Evolutionary conservation across 2,329 filamentous ascomycete genomes (phyloP).

Genomic region (Truncatella angustata): DNA sequence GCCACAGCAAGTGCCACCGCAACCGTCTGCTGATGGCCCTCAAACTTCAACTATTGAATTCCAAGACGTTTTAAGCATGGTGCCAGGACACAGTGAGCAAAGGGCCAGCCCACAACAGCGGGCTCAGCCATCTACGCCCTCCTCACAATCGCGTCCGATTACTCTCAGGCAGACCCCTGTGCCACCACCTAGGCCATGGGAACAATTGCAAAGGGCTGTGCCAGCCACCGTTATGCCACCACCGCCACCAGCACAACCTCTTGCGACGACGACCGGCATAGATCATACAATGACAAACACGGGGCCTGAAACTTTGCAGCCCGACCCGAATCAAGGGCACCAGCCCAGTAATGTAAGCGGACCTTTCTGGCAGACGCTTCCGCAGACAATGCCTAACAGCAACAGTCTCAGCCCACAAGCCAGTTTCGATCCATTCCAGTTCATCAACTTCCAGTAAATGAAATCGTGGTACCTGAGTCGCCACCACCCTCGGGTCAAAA

Average conservation of each 20-base stretch:
- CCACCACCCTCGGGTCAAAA: conserved; percentile 7
- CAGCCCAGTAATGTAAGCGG: conserved; percentile 31
- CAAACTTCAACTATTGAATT: neutral
- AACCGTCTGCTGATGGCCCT: neutral
- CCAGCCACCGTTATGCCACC: neutral
- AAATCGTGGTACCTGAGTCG: neutral
- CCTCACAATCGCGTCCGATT: conserved; percentile 14
- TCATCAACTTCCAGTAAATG: conserved; percentile 12
- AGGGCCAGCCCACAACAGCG: neutral
- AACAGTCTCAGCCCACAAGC: conserved; percentile 23
- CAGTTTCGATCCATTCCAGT: conserved; percentile 15
- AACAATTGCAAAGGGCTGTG: conserved; percentile 23
- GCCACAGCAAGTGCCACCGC: neutral
- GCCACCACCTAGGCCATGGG: conserved; percentile 30
- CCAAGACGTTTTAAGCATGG: neutral
- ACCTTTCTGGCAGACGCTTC: conserved; percentile 26
- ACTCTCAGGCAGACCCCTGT: conserved; percentile 24
- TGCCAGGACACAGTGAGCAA: neutral
- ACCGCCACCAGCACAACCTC: neutral
- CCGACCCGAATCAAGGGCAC: conserved; percentile 18
- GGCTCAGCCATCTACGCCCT: neutral
- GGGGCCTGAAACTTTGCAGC: conserved; percentile 1
- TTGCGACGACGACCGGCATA: neutral
- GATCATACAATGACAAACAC: neutral
- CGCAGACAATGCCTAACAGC: conserved; percentile 32